Evolutionary conservation across 495 filamentous ascomycete species (phyloP), one percentile per base, ranked within the genome.

Genomic region (Penicillium coprophilum): DNA sequence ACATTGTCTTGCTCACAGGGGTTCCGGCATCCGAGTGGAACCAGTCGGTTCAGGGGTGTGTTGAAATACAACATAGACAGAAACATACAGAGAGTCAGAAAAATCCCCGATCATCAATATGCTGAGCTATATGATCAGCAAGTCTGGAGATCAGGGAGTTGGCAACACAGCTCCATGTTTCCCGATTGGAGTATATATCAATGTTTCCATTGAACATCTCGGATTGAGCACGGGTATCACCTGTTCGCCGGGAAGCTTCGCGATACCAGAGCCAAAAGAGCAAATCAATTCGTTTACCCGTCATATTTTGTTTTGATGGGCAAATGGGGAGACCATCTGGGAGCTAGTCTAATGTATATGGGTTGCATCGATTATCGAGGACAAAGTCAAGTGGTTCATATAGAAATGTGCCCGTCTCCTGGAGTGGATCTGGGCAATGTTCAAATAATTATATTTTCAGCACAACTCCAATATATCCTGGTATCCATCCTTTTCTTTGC

Each of bases 401-500:
- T 19, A 47, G 41, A 15, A 47, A 58, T 58, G 48, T 51, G 48
- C 15, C 48, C 48, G 28, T 24, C 19, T 32, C 52, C 24, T 13
- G 12, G 11, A 6, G 32, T 20, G 39, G 11, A 19, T 31, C 3
- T 23, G 12, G 19, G 40, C 41, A 12, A 46, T 23, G 19, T 46
- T 54, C 6, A 36, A 46, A 12, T 30, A 24, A 23, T 23, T 24
- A 46, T 54, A 46, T 54, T 21, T 45, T 43, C 55, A 36, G 27
- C 49, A 30, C 41, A 55, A 54, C 53, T 60, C 56, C 56, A 32
- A 55, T 46, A 48, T 62, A 53, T 46, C 50, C 54, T 67, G 64
- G 62, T 65, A 67, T 67, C 58, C 59, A 48, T 44, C 47, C 28
- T 54, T 56, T 39, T 54, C 32, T 24, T 41, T 50, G 36, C 52